A percentile compares a stretch with the other conserved stretches of the same genome.
phyloP scores from a whole-genome alignment of 192 early-diverging fungal species.

The Dissophora ornata region DNA sequence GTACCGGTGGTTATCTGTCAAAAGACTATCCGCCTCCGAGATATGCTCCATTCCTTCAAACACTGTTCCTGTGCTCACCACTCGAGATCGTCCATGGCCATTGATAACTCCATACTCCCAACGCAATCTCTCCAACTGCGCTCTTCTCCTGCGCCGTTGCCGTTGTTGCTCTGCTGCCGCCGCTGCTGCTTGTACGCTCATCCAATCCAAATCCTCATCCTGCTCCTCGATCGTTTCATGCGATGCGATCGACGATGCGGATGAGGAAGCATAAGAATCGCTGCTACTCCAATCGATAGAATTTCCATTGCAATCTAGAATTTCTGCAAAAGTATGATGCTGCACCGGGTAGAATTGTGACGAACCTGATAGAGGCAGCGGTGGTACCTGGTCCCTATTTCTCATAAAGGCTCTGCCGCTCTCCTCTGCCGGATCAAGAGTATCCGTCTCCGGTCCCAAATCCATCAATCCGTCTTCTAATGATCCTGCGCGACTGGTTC shows the following conservation, averaged over 20 bases:
- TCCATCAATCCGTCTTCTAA: slow-evolving; percentile 29
- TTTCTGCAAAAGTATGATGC: slow-evolving; percentile 20
- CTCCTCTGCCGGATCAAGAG: not conserved
- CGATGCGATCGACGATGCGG: slow-evolving; percentile 19
- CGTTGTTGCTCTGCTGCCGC: slow-evolving; percentile 8
- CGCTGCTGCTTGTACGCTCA: not conserved
- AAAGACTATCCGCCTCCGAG: slow-evolving; percentile 25
- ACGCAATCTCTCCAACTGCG: not conserved
- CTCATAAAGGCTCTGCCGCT: not conserved
- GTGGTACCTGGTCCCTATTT: not conserved
- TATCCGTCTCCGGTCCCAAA: slow-evolving; percentile 6
- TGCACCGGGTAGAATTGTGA: not conserved
- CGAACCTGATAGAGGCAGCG: not conserved
- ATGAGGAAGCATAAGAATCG: slow-evolving; percentile 26
- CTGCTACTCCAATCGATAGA: slow-evolving; percentile 26
- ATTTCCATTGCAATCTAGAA: slow-evolving; percentile 45
- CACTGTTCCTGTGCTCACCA: slow-evolving; percentile 42
- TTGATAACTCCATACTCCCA: slow-evolving; percentile 7
- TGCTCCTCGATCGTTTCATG: slow-evolving; percentile 18
- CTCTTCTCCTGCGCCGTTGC: not conserved
- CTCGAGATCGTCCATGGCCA: slow-evolving; percentile 21
- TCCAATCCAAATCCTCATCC: slow-evolving; percentile 24
- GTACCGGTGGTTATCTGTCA: slow-evolving; percentile 18
- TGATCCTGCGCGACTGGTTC: slow-evolving; percentile 30
- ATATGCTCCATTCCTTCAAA: slow-evolving; percentile 45